Conservation (phyloP, 164 flowering plant genomes). For the Sedum album region DNA sequence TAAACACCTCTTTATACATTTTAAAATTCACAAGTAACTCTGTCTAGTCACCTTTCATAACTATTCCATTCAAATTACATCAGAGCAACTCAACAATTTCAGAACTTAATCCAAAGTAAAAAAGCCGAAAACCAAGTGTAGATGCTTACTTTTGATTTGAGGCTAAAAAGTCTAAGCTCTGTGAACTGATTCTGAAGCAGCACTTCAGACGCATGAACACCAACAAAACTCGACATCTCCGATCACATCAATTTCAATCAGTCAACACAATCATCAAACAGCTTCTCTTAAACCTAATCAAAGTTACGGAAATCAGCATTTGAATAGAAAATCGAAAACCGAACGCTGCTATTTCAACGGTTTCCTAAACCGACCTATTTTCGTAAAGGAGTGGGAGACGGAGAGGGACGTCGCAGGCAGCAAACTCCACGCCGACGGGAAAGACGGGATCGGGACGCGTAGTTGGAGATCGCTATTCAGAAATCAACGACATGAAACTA, state of each 20-base stretch:
- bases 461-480: too few species aligned
- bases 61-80: constrained; percentile 33
- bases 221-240: constrained; percentile 42
- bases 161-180: constrained; percentile 51
- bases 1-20: constrained; percentile 29
- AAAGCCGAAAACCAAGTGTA: neutral
- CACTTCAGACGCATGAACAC: constrained; percentile 54
- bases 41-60: constrained; percentile 56
- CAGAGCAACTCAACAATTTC: neutral
- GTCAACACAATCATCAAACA: too few species aligned
- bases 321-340: too few species aligned
- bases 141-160: constrained; percentile 36
- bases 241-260: neutral
- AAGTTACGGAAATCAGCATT: too few species aligned
- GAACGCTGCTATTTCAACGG: too few species aligned
- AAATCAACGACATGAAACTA: too few species aligned
- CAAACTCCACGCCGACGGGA: too few species aligned
- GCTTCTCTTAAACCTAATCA: too few species aligned
- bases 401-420: too few species aligned
- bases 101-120: neutral
- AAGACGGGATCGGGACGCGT: too few species aligned
- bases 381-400: too few species aligned
- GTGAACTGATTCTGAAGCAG: constrained; percentile 59
- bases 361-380: too few species aligned
- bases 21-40: constrained; percentile 50